A percentile compares a stretch with the other conserved stretches of the same genome.
Conservation (phyloP, 2,329 filamentous ascomycete genomes). For the Acrocalymma vagum region DNA sequence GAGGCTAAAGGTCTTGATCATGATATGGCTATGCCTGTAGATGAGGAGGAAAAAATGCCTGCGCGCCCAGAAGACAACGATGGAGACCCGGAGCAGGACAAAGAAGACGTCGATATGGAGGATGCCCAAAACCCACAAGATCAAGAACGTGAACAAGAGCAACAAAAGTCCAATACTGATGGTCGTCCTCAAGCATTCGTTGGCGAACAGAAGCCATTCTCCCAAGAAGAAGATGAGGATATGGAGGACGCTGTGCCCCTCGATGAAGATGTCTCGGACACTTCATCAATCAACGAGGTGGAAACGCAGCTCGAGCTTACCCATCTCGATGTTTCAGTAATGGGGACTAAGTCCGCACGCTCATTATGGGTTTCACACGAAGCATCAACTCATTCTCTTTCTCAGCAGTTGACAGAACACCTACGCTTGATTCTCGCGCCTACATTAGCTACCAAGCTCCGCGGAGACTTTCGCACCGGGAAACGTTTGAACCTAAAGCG, state of each 20-base stretch:
- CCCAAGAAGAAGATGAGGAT: conserved; percentile 44
- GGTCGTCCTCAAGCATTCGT: conserved; percentile 54
- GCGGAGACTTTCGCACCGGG: conserved; percentile 94
- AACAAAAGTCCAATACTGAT: conserved; percentile 35
- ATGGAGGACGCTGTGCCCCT: conserved; percentile 46
- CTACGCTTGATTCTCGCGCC: conserved; percentile 94
- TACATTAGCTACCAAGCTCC: conserved; percentile 93
- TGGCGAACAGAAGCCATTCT: conserved; percentile 51
- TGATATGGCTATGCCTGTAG: conserved; percentile 81
- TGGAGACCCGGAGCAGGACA: conserved; percentile 33
- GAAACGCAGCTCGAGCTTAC: conserved; percentile 75
- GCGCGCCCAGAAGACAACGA: conserved; percentile 44
- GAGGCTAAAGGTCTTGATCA: conserved; percentile 87
- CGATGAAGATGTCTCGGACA: conserved; percentile 46
- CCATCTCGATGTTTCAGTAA: conserved; percentile 62
- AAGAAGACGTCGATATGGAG: conserved; percentile 58
- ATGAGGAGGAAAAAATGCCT: conserved; percentile 56
- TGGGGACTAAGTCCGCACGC: conserved; percentile 67
- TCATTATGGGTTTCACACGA: conserved; percentile 88
- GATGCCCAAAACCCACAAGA: conserved; percentile 43
- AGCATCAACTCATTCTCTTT: conserved; percentile 81
- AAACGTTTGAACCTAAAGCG: conserved; percentile 99
- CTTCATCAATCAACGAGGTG: conserved; percentile 51
- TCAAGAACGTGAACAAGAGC: conserved; percentile 33
- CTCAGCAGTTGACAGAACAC: conserved; percentile 89